These are phyloP conservation scores for Brasenia schreberi DNA, from an alignment of 164 flowering plant genomes.

Conservation along the genomic window DNA sequence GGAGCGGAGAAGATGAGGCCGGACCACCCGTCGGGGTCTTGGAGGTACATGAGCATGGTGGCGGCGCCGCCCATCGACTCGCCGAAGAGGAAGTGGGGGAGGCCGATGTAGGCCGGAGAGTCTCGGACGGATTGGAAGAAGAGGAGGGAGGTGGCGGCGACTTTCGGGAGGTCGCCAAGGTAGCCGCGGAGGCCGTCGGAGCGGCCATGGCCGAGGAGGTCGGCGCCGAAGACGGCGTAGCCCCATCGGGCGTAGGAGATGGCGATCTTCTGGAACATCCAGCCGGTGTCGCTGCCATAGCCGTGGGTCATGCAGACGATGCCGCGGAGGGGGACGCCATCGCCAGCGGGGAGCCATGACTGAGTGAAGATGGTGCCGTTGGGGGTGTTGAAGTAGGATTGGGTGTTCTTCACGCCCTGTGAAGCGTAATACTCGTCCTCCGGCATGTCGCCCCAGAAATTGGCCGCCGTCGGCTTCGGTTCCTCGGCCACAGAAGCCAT, in stretches of 20 bases:
- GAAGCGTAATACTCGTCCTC: constrained; percentile 88
- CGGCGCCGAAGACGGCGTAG: constrained; percentile 91
- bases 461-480: constrained; percentile 11
- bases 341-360: constrained; percentile 38
- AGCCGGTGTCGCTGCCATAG: constrained; percentile 89
- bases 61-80: constrained; percentile 82
- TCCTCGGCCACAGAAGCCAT: not conserved
- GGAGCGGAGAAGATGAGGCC: constrained; percentile 95
- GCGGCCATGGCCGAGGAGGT: constrained; percentile 87
- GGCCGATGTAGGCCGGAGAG: not conserved
- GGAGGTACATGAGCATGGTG: constrained; percentile 82
- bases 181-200: constrained; percentile 85
- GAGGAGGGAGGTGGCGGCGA: not conserved
- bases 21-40: constrained; percentile 59
- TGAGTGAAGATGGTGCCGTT: constrained; percentile 83
- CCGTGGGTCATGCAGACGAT: constrained; percentile 85
- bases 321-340: constrained; percentile 29
- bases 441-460: constrained; percentile 88
- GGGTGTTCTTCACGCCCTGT: constrained; percentile 55
- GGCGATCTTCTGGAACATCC: constrained; percentile 88
- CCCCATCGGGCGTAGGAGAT: constrained; percentile 73
- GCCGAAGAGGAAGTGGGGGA: constrained; percentile 29
- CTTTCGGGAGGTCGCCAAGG: constrained; percentile 48
- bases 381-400: constrained; percentile 62
- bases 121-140: constrained; percentile 1